Evolutionary conservation across 805 yeast genomes (phyloP), one percentile per base, ranked within the genome.

Genomic region (Metschnikowia lochheadii): DNA sequence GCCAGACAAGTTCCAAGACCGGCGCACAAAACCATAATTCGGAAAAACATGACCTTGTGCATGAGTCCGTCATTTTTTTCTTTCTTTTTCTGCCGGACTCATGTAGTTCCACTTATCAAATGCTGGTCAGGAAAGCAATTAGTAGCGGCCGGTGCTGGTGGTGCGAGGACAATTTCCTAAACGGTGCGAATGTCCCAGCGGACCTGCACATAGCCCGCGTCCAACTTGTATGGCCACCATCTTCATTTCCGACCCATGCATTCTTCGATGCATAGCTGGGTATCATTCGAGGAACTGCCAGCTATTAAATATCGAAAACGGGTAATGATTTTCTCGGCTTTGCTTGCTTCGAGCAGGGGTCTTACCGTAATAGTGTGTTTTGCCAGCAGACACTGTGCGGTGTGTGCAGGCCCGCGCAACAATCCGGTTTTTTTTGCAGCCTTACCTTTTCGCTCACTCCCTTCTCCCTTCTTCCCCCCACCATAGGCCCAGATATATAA

Each of bases 331-430:
- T 7, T 6, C 40, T 31, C 14, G 20, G 17, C 11, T 3, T 11
- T 8, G 38, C 20, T 32, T 20, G 45, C 45, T 10, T 17, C 23
- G 41, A 26, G 15, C 21, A 31, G 31, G n/a, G 17, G 18, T 7
- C 5, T 42, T 42, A n/a, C 45, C 38, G 45, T 31, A 42, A 20
- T n/a, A 8, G 45, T 42, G 21, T 32, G 31, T 7, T 7, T 7
- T 34, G 17, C 46, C 46, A 44, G 46, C 46, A 44, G n/a, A 2
- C 1, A 6, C n/a, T 1, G 34, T 44, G 33, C 1, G 10, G 11
- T 2, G 34, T 44, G 33, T 44, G 46, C 46, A 44, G 46, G 46
- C 29, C 29, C 17, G 33, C 46, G 46, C 46, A 44, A 44, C 46
- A 39, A 10, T 11, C 31, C 20, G 20, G 20, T 18, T 33, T 26